Base-by-base conservation (phyloP, 208 protist genomes). In the Phytomonas francai region DNA sequence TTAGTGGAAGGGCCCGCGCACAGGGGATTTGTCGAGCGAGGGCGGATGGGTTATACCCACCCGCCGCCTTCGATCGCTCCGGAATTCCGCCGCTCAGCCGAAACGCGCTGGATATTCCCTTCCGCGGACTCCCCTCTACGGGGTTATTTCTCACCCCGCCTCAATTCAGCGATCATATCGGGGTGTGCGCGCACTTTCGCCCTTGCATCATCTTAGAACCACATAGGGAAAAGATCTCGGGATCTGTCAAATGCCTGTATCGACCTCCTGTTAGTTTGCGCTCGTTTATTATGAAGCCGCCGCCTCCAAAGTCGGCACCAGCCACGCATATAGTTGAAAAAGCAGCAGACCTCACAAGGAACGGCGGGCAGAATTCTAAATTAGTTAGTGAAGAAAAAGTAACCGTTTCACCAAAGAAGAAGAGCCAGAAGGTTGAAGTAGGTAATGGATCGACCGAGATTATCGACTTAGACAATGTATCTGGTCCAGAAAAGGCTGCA, bases 141-240 rank as follows among this genome's bases (percentile, higher is more conserved):
- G 92, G 92, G 0, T 66, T 97, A 5, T 88, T 94, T 63, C 79
- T 95, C 56, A 95, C 92, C 0, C 87, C 90, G 5, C 92, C 92
- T 14, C 87, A 97, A 71, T 85, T 92, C 67, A 95, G 89, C 71
- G 92, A 97, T 70, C 92, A 97, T 76, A 85, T 90, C 63, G 89
- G 87, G 7, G 87, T 97, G 0, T 80, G 81, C 59, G 65, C 89
- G 49, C 70, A 76, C 30, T 78, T 91, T 39, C 32, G 78, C 25
- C 65, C 22, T 12, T 36, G 1, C 36, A 59, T 80, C 31, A 33
- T 64, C 3, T 76, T 92, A n/a, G 25, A 27, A 30, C 77, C 59
- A 36, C 74, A 79, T 16, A 11, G 70, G 0, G 83, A 68, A 0
- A 84, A 83, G 73, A 29, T 91, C 27, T 54, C 73, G 28, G 84